Evolutionary conservation across 129 eudicot species (phyloP), one percentile per base, ranked within the genome.

Genomic region (Saposhnikovia divaricata): DNA sequence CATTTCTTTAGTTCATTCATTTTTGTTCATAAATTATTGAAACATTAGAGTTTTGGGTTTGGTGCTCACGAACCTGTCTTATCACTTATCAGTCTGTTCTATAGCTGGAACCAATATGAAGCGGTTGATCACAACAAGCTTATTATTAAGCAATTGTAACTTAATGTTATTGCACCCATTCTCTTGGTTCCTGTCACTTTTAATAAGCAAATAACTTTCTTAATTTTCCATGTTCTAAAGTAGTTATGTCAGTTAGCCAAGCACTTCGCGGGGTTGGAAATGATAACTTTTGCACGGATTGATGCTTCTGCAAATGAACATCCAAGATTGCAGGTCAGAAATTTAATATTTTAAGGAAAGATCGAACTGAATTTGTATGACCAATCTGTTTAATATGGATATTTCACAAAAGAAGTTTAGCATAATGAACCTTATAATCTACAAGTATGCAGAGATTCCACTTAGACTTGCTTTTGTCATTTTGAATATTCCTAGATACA

Each of bases 281-380:
- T 68, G 82, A 81, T 94, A 45, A 85, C 83, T 47, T 91, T 94
- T 85, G 97, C 96, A 42, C 89, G 88, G 81, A 88, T 94, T 51
- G 98, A 91, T 79, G 96, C 91, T 73, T 89, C 93, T 45, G 79
- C 83, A 55, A 92, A 92, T 72, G 97, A 92, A 80, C 98, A 91
- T 83, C 98, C 94, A 51, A 84, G 79, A 75, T 77, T 92, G 69
- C 88, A 88, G 94, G 94, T 88, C 28, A 79, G 79, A 69, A 13
- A 14, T 70, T 18, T 1, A 71, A 18, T 15, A 8, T 71, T 46
- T 39, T 5, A 71, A 71, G n/a, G 40, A 16, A 39, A 23, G 43
- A 19, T 74, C 16, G n/a, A 18, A 25, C 42, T 4, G 14, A 45
- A n/a, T 23, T 9, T 74, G 37, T 74, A 74, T 0, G 77, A 6